These are phyloP conservation scores for Teunomyces lycoperdinae DNA, from an alignment of 805 yeast genomes.

Conservation along the genomic window DNA sequence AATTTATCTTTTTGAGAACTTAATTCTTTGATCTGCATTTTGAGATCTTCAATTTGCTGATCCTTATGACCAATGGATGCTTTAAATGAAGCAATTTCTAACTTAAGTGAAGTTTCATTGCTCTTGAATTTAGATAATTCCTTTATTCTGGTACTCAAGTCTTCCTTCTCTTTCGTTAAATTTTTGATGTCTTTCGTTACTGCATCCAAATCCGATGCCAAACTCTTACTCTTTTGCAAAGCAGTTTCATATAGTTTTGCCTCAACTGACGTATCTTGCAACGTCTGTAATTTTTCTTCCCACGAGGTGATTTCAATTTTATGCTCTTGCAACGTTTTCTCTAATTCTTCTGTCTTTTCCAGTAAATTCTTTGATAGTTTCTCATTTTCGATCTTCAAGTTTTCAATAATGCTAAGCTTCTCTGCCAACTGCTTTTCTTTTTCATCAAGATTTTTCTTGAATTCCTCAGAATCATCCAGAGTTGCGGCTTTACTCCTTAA, in stretches of 20 bases:
- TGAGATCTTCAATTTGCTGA: constrained; percentile 35
- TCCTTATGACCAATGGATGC: constrained; percentile 47
- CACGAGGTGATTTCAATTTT: background rate
- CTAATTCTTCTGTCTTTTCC: background rate
- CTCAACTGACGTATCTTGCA: background rate
- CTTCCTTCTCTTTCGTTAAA: constrained; percentile 35
- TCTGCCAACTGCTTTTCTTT: constrained; percentile 4
- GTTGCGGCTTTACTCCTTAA: constrained; percentile 10
- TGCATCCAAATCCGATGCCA: background rate
- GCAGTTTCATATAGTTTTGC: background rate
- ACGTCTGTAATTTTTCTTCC: background rate
- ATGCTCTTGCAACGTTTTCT: background rate
- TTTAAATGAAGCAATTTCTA: constrained; percentile 47
- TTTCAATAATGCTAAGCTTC: constrained; percentile 6
- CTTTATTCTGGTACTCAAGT: constrained; percentile 29
- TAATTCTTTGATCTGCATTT: constrained; percentile 34
- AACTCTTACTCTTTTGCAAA: background rate
- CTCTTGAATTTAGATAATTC: constrained; percentile 30
- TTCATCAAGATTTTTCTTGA: constrained; percentile 4
- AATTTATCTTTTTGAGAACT: constrained; percentile 29
- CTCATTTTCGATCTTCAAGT: constrained; percentile 14
- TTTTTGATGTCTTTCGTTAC: constrained; percentile 20
- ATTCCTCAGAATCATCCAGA: background rate
- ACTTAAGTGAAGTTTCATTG: constrained; percentile 44
- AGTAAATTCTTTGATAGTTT: constrained; percentile 8